These are phyloP conservation scores for Fusarium longipes DNA, from an alignment of 2,329 filamentous ascomycete species.

Conservation along the genomic window DNA sequence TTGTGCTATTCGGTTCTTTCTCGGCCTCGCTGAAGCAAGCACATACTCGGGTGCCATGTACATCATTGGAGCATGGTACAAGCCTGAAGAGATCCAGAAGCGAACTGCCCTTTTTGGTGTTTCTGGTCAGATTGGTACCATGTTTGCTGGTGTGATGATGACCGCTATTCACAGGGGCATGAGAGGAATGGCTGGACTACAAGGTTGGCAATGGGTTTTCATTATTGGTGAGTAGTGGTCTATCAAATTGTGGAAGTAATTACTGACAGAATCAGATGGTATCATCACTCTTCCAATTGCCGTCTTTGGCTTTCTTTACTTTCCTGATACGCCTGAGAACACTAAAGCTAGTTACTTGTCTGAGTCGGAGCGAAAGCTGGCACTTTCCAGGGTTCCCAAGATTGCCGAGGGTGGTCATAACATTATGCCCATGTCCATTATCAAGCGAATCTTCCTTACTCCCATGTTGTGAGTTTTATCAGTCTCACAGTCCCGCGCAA, in stretches of 20 bases:
- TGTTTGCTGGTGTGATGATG: constrained; percentile 70
- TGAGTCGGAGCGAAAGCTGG: constrained; percentile 48
- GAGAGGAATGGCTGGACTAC: constrained; percentile 54
- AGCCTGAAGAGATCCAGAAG: constrained; percentile 65
- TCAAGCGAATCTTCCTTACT: constrained; percentile 44
- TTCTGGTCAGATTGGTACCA: constrained; percentile 65
- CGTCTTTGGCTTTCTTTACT: constrained; percentile 39
- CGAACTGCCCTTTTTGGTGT: constrained; percentile 69
- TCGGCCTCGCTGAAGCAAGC: constrained; percentile 46
- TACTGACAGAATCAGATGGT: constrained; percentile 13
- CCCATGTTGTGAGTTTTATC: constrained; percentile 43
- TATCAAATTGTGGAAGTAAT: rapidly evolving
- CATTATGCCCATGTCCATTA: constrained; percentile 46
- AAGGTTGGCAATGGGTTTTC: constrained; percentile 63
- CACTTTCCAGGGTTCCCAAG: constrained; percentile 46
- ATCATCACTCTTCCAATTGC: constrained; percentile 43
- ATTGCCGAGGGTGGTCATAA: constrained; percentile 51
- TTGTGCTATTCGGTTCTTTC: constrained; percentile 46
- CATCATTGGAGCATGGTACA: constrained; percentile 64
- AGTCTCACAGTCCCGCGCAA: rapidly evolving
- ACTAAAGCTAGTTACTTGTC: constrained; percentile 51
- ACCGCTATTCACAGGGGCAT: constrained; percentile 52
- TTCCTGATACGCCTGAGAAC: constrained; percentile 48
- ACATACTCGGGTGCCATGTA: constrained; percentile 50
- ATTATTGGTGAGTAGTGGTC: constrained; percentile 12